Evolutionary conservation across 169 alveolate genomes (phyloP).

Genomic region (Plasmodium knowlesi): DNA sequence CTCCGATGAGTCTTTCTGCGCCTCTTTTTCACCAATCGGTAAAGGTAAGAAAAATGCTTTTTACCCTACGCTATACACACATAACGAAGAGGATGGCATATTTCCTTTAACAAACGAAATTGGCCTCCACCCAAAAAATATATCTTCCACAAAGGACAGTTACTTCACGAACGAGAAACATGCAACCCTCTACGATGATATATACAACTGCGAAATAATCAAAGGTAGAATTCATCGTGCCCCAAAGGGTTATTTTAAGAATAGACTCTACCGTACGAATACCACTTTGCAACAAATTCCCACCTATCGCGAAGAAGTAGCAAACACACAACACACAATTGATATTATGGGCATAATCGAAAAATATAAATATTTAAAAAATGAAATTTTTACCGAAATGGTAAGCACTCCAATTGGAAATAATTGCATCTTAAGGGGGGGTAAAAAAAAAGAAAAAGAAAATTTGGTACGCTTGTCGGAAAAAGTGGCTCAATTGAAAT

Average conservation of each 20-base stretch:
- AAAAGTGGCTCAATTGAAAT: slow-evolving; percentile 9
- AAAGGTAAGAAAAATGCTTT: background rate
- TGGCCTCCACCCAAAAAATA: background rate
- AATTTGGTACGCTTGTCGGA: background rate
- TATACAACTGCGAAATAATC: slow-evolving; percentile 59
- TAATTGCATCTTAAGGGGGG: background rate
- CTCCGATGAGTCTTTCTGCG: background rate
- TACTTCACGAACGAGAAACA: background rate
- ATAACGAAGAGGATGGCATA: background rate
- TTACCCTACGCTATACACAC: background rate
- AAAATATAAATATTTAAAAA: slow-evolving; percentile 35
- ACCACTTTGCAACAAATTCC: background rate
- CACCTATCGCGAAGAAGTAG: background rate
- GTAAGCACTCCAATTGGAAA: slow-evolving; percentile 1
- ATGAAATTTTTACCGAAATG: slow-evolving; percentile 19
- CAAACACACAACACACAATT: background rate
- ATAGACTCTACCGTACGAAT: background rate
- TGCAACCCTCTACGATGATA: slow-evolving; percentile 26
- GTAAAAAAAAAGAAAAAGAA: background rate
- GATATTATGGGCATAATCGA: slow-evolving; percentile 13
- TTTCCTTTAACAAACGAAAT: background rate
- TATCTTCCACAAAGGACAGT: background rate
- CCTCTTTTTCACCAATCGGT: background rate
- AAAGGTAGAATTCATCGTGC: slow-evolving; percentile 1
- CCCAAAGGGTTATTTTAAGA: slow-evolving; percentile 20